These are phyloP conservation scores for Leishmania tarentolae DNA, from an alignment of 208 protist species.

Conservation along the genomic window DNA sequence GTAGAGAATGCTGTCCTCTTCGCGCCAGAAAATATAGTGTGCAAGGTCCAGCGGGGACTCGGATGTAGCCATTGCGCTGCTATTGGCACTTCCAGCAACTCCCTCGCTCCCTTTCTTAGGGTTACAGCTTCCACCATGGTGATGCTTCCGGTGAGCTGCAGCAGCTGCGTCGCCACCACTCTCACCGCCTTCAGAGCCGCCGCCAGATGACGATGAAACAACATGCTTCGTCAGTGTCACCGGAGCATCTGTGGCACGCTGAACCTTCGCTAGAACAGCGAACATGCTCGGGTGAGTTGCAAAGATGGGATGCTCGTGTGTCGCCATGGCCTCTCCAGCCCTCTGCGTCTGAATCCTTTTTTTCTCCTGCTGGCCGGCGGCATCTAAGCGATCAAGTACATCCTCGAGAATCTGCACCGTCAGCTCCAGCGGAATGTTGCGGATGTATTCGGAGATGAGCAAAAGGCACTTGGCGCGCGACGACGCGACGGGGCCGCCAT, in stretches of 20 bases:
- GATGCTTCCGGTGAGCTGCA: conserved; percentile 10
- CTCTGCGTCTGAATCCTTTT: not conserved
- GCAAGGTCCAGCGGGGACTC: conserved; percentile 52
- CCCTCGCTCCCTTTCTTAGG: conserved; percentile 8
- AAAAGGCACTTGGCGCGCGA: conserved; percentile 63
- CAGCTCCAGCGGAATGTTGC: conserved; percentile 83
- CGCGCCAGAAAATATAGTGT: conserved; percentile 87
- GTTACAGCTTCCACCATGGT: conserved; percentile 5
- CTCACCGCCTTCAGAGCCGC: not conserved
- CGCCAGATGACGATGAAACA: not conserved
- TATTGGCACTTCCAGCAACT: not conserved
- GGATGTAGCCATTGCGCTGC: conserved; percentile 16
- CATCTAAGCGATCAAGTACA: conserved; percentile 57
- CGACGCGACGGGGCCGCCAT: conserved; percentile 13
- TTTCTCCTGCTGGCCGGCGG: not conserved
- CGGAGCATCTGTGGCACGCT: conserved; percentile 71
- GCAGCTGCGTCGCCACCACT: not conserved
- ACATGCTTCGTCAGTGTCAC: conserved; percentile 29
- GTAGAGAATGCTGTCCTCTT: conserved; percentile 83
- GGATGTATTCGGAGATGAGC: conserved; percentile 84
- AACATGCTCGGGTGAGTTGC: conserved; percentile 68
- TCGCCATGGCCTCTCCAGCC: conserved; percentile 1
- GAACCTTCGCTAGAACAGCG: conserved; percentile 87
- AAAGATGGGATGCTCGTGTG: conserved; percentile 34
- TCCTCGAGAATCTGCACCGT: conserved; percentile 77